phyloP scores from a whole-genome alignment of 371 early-diverging fungal species.

The Quaeritorhiza haematococci region DNA sequence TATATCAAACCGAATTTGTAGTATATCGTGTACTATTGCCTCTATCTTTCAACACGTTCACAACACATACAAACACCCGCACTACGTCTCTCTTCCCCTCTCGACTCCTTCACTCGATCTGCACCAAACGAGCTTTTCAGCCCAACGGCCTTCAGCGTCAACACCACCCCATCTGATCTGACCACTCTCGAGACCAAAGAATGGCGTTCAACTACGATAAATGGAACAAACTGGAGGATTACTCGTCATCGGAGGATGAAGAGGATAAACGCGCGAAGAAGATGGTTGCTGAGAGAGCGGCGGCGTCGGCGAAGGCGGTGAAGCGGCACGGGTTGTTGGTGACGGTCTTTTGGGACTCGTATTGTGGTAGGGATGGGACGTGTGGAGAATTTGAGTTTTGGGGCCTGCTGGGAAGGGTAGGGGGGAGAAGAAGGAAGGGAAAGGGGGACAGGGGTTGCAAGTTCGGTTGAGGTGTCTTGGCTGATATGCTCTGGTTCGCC shows the following conservation, averaged over 20 bases:
- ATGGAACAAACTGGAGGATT: constrained; percentile 19
- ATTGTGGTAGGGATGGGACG: constrained; percentile 13
- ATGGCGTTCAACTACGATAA: constrained; percentile 24
- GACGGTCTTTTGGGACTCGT: constrained; percentile 25
- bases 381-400: too few relatives aligned
- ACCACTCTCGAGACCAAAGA: constrained; percentile 1
- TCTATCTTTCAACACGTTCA: too few relatives aligned
- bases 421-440: background rate
- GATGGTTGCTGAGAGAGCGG: background rate
- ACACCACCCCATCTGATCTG: too few relatives aligned
- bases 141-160: too few relatives aligned
- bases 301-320: constrained; percentile 4
- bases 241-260: constrained; percentile 14
- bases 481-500: background rate
- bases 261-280: background rate
- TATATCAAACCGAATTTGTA: too few relatives aligned
- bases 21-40: too few relatives aligned
- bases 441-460: background rate
- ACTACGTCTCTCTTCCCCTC: too few relatives aligned
- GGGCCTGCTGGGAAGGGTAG: too few relatives aligned
- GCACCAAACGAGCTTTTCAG: too few relatives aligned
- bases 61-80: too few relatives aligned
- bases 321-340: constrained; percentile 6
- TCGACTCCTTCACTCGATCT: too few relatives aligned
- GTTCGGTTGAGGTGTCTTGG: background rate